A percentile compares a stretch with the other conserved stretches of the same genome.
These are phyloP conservation scores for Fistulifera pelliculosa DNA, from an alignment of 108 stramenopile genomes.

Conservation along the genomic window DNA sequence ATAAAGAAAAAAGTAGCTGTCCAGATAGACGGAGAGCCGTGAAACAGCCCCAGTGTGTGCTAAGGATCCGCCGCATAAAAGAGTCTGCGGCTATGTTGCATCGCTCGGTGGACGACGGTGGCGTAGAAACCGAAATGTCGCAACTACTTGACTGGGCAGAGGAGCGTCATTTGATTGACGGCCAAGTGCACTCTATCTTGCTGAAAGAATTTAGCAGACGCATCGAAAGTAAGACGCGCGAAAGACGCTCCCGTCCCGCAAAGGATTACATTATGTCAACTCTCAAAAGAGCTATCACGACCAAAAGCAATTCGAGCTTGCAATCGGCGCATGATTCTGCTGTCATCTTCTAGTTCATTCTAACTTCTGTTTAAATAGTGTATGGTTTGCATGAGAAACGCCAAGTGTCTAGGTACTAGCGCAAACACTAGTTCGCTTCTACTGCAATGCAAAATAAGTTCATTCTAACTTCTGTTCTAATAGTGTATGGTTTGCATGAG, in stretches of 20 bases:
- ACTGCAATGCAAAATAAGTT: too few species aligned
- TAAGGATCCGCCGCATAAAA: constrained; percentile 48
- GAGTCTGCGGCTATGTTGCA: constrained; percentile 71
- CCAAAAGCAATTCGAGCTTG: too few species aligned
- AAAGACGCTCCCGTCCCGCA: constrained; percentile 22
- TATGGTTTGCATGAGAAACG: too few species aligned
- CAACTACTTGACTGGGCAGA: constrained; percentile 74
- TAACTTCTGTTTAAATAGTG: too few species aligned
- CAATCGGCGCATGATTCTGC: too few species aligned
- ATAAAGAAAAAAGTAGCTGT: constrained; percentile 67
- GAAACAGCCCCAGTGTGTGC: constrained; percentile 52
- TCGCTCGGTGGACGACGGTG: constrained; percentile 51
- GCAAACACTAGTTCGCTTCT: too few species aligned
- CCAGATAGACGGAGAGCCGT: constrained; percentile 88
- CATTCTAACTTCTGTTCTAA: too few species aligned
- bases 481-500: too few species aligned
- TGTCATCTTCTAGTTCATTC: too few species aligned
- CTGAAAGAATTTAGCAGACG: constrained; percentile 81
- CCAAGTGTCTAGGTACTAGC: too few species aligned
- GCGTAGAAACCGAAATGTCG: constrained; percentile 73
- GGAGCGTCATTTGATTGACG: constrained; percentile 51
- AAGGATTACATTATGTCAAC: constrained; percentile 18
- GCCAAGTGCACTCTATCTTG: constrained; percentile 37
- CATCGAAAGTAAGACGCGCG: constrained; percentile 51
- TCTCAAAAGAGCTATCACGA: constrained; percentile 22